These are phyloP conservation scores for Russula ochroleuca DNA, from an alignment of 768 basidiomycete genomes.

Conservation along the genomic window DNA sequence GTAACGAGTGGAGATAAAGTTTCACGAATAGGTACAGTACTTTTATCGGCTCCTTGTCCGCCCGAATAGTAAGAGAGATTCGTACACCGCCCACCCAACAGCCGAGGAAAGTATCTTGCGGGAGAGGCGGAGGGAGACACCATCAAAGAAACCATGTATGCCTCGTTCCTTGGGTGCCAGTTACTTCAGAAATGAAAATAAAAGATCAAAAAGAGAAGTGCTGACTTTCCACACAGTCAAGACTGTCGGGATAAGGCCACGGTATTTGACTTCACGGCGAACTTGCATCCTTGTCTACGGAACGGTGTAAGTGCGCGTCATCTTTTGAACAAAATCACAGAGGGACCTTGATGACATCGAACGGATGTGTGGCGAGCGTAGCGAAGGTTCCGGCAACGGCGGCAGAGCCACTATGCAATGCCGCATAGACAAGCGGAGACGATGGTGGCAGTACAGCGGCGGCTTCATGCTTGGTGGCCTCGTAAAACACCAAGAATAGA, in stretches of 20 bases:
- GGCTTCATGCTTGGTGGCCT: slow-evolving; percentile 73
- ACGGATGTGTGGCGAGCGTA: slow-evolving; percentile 84
- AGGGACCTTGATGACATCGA: slow-evolving; percentile 85
- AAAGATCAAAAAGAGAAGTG: slow-evolving; percentile 3
- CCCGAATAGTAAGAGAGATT: slow-evolving; percentile 64
- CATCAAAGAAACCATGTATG: slow-evolving; percentile 77
- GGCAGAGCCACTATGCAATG: slow-evolving; percentile 61
- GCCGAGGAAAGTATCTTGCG: slow-evolving; percentile 87
- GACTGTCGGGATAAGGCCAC: slow-evolving; percentile 61
- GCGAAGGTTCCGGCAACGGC: slow-evolving; percentile 81
- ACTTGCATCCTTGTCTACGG: slow-evolving; percentile 88
- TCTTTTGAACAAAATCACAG: slow-evolving; percentile 14
- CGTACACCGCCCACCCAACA: slow-evolving; percentile 90
- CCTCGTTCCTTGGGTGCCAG: slow-evolving; percentile 66
- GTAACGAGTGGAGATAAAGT: neutral
- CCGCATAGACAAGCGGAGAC: slow-evolving; percentile 44
- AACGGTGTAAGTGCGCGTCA: neutral
- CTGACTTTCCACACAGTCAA: slow-evolving; percentile 65
- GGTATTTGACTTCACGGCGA: slow-evolving; percentile 70
- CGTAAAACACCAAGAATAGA: slow-evolving; percentile 83
- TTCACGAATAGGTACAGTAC: neutral
- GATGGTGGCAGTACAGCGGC: slow-evolving; percentile 47
- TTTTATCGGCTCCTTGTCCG: slow-evolving; percentile 29
- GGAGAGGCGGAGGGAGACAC: slow-evolving; percentile 73
- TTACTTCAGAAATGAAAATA: neutral